These are phyloP conservation scores for Phytophthora sansomeana DNA, from an alignment of 352 stramenopile species.

Conservation along the genomic window DNA sequence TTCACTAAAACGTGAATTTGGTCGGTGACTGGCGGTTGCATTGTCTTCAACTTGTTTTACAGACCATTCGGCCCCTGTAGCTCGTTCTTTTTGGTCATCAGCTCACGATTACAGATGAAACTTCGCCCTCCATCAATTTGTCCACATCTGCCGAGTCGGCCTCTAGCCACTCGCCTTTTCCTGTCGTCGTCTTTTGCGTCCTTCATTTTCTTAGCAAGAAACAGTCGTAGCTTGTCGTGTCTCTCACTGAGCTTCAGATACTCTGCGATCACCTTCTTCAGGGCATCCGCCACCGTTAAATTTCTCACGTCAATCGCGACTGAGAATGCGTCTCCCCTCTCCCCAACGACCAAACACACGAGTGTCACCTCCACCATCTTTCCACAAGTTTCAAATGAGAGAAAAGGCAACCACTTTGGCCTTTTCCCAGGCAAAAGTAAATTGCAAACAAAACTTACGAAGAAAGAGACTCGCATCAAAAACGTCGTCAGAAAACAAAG, in stretches of 20 bases:
- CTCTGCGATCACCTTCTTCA: conserved; percentile 9
- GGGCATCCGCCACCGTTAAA: background rate
- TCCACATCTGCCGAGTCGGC: background rate
- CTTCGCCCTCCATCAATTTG: background rate
- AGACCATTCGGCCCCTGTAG: background rate
- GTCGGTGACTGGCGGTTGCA: background rate
- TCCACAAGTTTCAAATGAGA: too few species aligned
- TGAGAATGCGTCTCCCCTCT: background rate
- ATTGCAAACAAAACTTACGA: too few species aligned
- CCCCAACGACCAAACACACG: background rate
- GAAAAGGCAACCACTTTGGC: too few species aligned
- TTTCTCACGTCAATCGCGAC: background rate
- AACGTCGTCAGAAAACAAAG: too few species aligned
- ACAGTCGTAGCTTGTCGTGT: background rate
- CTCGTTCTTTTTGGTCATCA: background rate
- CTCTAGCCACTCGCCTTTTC: background rate
- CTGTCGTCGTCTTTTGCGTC: background rate
- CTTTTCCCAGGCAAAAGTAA: too few species aligned
- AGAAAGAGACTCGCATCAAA: too few species aligned
- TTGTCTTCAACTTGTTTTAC: background rate
- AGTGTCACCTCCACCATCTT: background rate
- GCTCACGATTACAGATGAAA: background rate
- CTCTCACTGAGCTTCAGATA: background rate
- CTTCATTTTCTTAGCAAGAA: background rate
- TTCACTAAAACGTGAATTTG: conserved; percentile 7